phyloP scores from a whole-genome alignment of 768 basidiomycete species.

The Auriscalpium vulgare region DNA sequence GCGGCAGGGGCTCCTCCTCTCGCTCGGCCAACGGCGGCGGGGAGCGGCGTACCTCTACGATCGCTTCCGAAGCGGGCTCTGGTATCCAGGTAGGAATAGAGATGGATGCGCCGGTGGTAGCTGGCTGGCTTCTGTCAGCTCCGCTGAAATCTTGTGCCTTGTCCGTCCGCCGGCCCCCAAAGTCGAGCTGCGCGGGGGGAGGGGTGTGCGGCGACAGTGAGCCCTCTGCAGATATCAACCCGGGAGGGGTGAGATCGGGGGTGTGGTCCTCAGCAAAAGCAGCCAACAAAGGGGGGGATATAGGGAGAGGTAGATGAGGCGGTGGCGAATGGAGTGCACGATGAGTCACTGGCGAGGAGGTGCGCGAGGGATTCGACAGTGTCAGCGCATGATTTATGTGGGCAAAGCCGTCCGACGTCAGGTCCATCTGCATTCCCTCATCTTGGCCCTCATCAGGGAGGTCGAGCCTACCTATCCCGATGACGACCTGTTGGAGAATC shows the following conservation, averaged over 20 bases:
- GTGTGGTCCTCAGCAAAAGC: not conserved
- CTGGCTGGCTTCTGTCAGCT: not conserved
- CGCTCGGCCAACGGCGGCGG: not conserved
- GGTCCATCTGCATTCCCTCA: not conserved
- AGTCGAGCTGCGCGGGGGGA: not conserved
- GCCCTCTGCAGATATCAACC: not conserved
- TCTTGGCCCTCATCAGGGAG: slow-evolving; percentile 15
- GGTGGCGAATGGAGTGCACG: not conserved
- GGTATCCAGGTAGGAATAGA: too few relatives aligned
- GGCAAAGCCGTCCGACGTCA: not conserved
- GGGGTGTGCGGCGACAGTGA: not conserved
- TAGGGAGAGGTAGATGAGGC: not conserved
- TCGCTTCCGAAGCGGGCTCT: not conserved
- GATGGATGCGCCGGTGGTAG: not conserved
- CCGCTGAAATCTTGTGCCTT: not conserved
- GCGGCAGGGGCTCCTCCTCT: not conserved
- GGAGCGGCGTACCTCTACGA: not conserved
- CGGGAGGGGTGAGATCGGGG: not conserved
- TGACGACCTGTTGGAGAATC: slow-evolving; percentile 77
- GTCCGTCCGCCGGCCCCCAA: too few relatives aligned
- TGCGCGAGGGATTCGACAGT: not conserved
- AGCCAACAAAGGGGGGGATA: not conserved
- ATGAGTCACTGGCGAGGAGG: too few relatives aligned
- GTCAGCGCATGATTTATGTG: not conserved
- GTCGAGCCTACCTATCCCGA: slow-evolving; percentile 78